Base-by-base conservation (phyloP, 306 rosid genomes). In the Aeschynomene evenia region DNA sequence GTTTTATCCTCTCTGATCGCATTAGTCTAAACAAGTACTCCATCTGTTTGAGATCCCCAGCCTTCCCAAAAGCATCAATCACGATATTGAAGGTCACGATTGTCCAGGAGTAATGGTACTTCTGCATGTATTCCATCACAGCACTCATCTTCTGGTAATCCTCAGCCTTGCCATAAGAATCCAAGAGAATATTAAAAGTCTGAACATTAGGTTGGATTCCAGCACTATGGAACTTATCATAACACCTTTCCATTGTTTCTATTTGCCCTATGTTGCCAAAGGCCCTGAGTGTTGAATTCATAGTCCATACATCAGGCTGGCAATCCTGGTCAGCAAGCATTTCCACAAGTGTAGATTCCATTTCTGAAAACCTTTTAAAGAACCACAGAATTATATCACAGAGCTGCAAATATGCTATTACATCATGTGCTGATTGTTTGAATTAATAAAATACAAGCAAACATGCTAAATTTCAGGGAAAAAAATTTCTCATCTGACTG, bases 61-160 rank as follows among this genome's bases (percentile, higher is more conserved):
- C 98, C 79, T 87, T 86, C 65, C 98, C 98, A 77, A 93, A 93
- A 50, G 97, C 96, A 72, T 93, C 94, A 66, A 90, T 93, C 56
- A 87, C 90, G 70, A 93, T 84, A 63, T 93, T 93, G 84, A 82
- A 93, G 64, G 95, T 88, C 54, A 88, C 88, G 31, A 90, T 83
- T 19, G 97, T 93, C 98, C 98, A 93, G 9, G 98, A 88, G 66
- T 82, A 84, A 61, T 88, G 97, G 81, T 90, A 90, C 74, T 88
- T 90, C 72, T 88, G 97, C 98, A 93, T 93, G 80, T 90, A 93
- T 70, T 90, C 90, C 97, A 93, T 93, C 29, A 90, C 97, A 53
- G 95, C 86, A 54, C 98, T 80, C 98, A 90, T 84, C 75, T 90
- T 93, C 37, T 71, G 70, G 63, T 75, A 93, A 24, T 84, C 81